Evolutionary conservation across 495 filamentous ascomycete species (phyloP), one percentile per base, ranked within the genome.

Genomic region (Tuber aestivum): DNA sequence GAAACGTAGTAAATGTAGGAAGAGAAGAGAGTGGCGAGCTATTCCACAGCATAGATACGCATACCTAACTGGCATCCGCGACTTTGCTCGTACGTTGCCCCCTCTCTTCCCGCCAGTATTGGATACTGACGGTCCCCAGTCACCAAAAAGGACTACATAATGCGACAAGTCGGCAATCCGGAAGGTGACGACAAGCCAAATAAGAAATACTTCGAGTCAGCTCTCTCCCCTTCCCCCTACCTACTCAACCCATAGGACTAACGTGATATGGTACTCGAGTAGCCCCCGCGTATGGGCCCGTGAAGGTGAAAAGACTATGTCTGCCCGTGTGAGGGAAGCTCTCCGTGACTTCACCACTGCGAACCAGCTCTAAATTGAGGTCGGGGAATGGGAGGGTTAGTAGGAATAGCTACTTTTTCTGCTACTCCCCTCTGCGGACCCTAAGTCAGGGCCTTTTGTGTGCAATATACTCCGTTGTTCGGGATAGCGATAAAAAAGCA

Each of bases 281-380:
- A 82, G 76, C 74, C 86, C 84, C 27, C 83, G 86, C 70, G 90
- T 92, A 80, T 93, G 91, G 92, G 91, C 97, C 69, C 92, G 94
- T 77, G 93, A 95, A 87, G 94, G 94, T 81, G 95, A 98, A 89
- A 95, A 97, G 90, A 95, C 91, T 82, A 98, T 97, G 95, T 90
- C 88, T 80, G 87, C 87, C 78, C 91, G 94, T 83, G 90, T 97
- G 70, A 85, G 89, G 83, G 91, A 91, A 83, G 93, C 90, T 65
- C 89, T 98, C 69, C 87, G 90, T 79, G 95, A 97, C 87, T 99
- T 99, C 90, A 94, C 94, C 86, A 90, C 94, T 76, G 88, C 93
- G 80, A 89, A 89, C 81, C 89, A 95, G 85, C 85, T 97, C 84
- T 97, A 93, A 92, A 65, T 18, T 65, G 32, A 18, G 56, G n/a